phyloP scores from a whole-genome alignment of 768 basidiomycete species.

The Podaxis pistillaris region DNA sequence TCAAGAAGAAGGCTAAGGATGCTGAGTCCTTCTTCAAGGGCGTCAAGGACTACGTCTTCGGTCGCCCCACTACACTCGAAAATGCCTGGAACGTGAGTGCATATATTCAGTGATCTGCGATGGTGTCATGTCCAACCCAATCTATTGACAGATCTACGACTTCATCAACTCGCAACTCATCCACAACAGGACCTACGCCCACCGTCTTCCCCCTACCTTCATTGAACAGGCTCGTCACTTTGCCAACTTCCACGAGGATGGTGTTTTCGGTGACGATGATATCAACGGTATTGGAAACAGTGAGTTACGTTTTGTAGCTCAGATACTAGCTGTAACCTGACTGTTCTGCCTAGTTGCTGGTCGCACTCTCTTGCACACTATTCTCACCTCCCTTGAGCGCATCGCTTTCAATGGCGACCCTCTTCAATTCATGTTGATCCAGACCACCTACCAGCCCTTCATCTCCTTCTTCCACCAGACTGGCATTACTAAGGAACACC shows the following conservation, averaged over 20 bases:
- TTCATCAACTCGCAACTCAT: slow-evolving; percentile 72
- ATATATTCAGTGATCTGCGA: not conserved
- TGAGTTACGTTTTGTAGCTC: slow-evolving; percentile 34
- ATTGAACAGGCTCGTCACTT: slow-evolving; percentile 71
- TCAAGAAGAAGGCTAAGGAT: slow-evolving; percentile 57
- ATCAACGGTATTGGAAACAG: slow-evolving; percentile 76
- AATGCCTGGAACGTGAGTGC: slow-evolving; percentile 75
- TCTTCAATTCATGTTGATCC: slow-evolving; percentile 73
- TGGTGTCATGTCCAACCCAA: slow-evolving; percentile 16
- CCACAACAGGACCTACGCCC: slow-evolving; percentile 81
- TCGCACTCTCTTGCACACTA: slow-evolving; percentile 70
- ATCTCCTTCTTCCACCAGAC: slow-evolving; percentile 84
- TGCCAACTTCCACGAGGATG: slow-evolving; percentile 79
- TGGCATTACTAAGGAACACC: slow-evolving; percentile 54
- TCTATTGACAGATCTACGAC: slow-evolving; percentile 59
- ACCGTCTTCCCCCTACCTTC: slow-evolving; percentile 77
- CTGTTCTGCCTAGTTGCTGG: slow-evolving; percentile 63
- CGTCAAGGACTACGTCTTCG: slow-evolving; percentile 70
- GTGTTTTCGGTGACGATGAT: slow-evolving; percentile 63
- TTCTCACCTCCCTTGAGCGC: slow-evolving; percentile 70
- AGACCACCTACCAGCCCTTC: slow-evolving; percentile 89
- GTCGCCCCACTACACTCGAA: slow-evolving; percentile 61
- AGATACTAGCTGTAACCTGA: not conserved
- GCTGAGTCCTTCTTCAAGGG: slow-evolving; percentile 66
- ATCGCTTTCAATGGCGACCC: slow-evolving; percentile 80